Conservation (phyloP, 768 basidiomycete species). For the Leccinum fibrillosum region DNA sequence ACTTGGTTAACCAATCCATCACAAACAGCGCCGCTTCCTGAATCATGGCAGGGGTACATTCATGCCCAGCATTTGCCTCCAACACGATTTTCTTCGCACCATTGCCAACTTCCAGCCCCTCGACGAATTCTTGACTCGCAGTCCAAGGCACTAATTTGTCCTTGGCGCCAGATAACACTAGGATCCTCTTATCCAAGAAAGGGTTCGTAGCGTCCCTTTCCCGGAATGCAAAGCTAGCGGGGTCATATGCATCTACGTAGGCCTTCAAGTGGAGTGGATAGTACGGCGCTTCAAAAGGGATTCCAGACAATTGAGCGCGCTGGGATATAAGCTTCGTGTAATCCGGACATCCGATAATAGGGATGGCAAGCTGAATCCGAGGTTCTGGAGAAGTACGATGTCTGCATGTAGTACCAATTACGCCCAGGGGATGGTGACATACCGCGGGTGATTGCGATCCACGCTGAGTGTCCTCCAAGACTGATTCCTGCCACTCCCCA, state of each 20-base stretch:
- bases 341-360: constrained; percentile 72
- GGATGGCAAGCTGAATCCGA: constrained; percentile 43
- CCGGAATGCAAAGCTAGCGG: constrained; percentile 41
- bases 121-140: constrained; percentile 55
- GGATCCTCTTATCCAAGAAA: constrained; percentile 68
- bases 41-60: constrained; percentile 60
- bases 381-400: constrained; percentile 33
- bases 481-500: constrained; percentile 78
- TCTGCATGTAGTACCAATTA: background rate
- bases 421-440: background rate
- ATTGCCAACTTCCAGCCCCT: constrained; percentile 49
- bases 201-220: constrained; percentile 44
- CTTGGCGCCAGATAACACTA: constrained; percentile 63
- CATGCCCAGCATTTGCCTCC: constrained; percentile 58
- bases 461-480: constrained; percentile 82
- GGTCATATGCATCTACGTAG: constrained; percentile 46
- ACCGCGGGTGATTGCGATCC: constrained; percentile 61
- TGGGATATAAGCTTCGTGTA: constrained; percentile 52
- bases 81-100: constrained; percentile 59
- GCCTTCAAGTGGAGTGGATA: constrained; percentile 53
- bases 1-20: constrained; percentile 23
- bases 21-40: constrained; percentile 36
- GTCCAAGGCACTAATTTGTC: constrained; percentile 69
- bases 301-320: constrained; percentile 47
- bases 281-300: constrained; percentile 48